Conservation (phyloP, 768 basidiomycete species). For the Collybia mongolica region DNA sequence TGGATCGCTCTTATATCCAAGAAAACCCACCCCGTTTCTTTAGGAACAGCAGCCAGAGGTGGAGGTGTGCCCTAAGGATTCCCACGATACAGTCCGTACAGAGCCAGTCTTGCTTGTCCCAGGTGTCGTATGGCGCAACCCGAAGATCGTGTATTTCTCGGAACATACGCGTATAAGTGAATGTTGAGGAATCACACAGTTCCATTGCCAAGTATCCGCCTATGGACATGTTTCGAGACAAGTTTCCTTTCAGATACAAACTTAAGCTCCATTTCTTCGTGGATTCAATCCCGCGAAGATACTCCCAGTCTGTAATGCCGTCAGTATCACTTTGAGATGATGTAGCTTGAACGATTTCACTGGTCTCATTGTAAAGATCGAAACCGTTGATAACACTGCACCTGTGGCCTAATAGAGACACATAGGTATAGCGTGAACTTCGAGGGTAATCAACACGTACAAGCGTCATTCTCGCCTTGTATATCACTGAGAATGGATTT, state of each 20-base stretch:
- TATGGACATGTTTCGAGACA: neutral
- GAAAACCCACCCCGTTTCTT: slow-evolving; percentile 17
- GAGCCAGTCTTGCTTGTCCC: slow-evolving; percentile 28
- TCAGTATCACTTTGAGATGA: neutral
- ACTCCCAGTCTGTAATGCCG: slow-evolving; percentile 13
- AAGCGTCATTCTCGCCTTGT: slow-evolving; percentile 11
- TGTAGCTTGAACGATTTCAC: slow-evolving; percentile 5
- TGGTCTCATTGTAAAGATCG: slow-evolving; percentile 16
- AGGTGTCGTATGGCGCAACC: slow-evolving; percentile 12
- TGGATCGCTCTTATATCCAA: neutral
- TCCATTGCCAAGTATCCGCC: too few relatives aligned
- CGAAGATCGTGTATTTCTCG: slow-evolving; percentile 14
- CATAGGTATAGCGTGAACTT: neutral
- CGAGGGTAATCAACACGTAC: neutral
- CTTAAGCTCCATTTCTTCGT: neutral
- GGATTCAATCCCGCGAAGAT: slow-evolving; percentile 8
- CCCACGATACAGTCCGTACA: slow-evolving; percentile 25
- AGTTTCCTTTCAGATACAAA: slow-evolving; percentile 7
- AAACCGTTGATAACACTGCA: slow-evolving; percentile 13
- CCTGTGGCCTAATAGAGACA: slow-evolving; percentile 10
- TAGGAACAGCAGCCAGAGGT: slow-evolving; percentile 22
- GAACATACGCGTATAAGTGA: slow-evolving; percentile 8
- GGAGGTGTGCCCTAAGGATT: slow-evolving; percentile 22
- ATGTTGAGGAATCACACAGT: neutral
- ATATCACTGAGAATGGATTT: slow-evolving; percentile 14